Percentiles rank a stretch among this genome's conserved stretches.
phyloP scores from a whole-genome alignment of 2,329 filamentous ascomycete species.

The Aspergillus clavatus region DNA sequence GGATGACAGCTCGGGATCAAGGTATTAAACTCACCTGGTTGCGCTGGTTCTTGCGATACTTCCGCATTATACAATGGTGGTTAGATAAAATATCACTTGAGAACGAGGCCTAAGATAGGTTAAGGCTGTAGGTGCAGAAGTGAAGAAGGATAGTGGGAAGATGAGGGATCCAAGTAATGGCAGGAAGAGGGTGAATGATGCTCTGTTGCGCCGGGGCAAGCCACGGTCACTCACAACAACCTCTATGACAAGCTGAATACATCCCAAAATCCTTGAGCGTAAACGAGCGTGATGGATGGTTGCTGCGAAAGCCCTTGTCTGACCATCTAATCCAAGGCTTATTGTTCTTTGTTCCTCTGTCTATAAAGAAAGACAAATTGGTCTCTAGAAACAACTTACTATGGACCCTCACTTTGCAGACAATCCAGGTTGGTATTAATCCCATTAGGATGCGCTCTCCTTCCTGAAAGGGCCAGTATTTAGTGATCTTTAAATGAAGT shows the following conservation, averaged over 20 bases:
- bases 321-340: not conserved
- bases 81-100: not conserved
- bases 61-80: not conserved
- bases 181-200: not conserved
- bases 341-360: not conserved
- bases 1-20: not conserved
- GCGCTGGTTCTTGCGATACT: not conserved
- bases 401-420: too few relatives aligned
- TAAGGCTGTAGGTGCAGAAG: not conserved
- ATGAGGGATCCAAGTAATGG: not conserved
- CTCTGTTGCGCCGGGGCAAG: not conserved
- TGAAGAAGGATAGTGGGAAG: not conserved
- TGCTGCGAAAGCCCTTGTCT: not conserved
- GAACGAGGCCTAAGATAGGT: not conserved
- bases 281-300: too few relatives aligned
- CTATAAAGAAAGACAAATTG: not conserved
- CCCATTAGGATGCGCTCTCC: too few relatives aligned
- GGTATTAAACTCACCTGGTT: not conserved
- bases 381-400: not conserved
- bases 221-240: not conserved
- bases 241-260: not conserved
- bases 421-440: too few relatives aligned
- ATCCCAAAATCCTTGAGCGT: too few relatives aligned
- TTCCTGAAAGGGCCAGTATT: too few relatives aligned
- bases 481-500: too few relatives aligned